Conservation (phyloP, 805 yeast genomes). For the Metschnikowia peoriensis region DNA sequence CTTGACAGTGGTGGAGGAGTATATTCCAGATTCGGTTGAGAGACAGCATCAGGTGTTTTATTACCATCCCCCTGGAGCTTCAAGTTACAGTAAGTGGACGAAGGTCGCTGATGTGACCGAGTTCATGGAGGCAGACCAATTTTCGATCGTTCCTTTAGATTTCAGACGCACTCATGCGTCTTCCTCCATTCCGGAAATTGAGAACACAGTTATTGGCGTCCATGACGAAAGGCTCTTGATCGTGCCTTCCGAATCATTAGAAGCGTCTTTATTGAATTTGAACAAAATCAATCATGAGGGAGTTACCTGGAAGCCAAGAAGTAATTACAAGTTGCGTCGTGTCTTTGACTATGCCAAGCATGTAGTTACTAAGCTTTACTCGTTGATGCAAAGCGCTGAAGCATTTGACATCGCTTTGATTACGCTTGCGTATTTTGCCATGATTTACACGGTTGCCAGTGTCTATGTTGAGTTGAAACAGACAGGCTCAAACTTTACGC, state of each 20-base stretch:
- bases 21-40: slow-evolving; percentile 47
- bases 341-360: slow-evolving; percentile 51
- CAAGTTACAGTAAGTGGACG: slow-evolving; percentile 46
- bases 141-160: slow-evolving; percentile 53
- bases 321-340: slow-evolving; percentile 53
- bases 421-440: slow-evolving; percentile 77
- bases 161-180: slow-evolving; percentile 47
- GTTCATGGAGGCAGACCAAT: slow-evolving; percentile 45
- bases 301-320: slow-evolving; percentile 60
- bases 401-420: slow-evolving; percentile 80
- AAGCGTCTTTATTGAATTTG: slow-evolving; percentile 22
- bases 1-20: slow-evolving; percentile 68
- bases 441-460: slow-evolving; percentile 78
- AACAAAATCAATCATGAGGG: slow-evolving; percentile 38
- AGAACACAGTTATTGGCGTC: slow-evolving; percentile 36
- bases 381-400: slow-evolving; percentile 68
- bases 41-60: slow-evolving; percentile 26
- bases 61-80: slow-evolving; percentile 37
- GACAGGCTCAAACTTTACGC: slow-evolving; percentile 84
- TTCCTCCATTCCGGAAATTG: slow-evolving; percentile 41
- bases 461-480: slow-evolving; percentile 73
- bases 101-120: slow-evolving; percentile 41
- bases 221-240: slow-evolving; percentile 44
- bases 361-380: slow-evolving; percentile 39
- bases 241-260: slow-evolving; percentile 29